These are phyloP conservation scores for Xylaria sp. DNA, from an alignment of 2,329 filamentous ascomycete species.

Conservation along the genomic window DNA sequence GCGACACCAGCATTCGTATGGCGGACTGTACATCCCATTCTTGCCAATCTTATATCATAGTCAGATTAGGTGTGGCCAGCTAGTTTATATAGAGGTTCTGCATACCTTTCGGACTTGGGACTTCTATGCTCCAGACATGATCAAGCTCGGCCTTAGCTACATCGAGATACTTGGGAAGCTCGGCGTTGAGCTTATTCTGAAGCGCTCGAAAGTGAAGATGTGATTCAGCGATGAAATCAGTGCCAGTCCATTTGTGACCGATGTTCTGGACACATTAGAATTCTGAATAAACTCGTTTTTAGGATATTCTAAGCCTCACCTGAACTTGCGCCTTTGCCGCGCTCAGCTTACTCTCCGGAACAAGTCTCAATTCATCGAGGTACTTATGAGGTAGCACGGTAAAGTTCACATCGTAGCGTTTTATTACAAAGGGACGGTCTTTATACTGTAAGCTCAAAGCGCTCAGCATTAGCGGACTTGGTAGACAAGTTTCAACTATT, in stretches of 20 bases:
- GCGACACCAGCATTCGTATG: constrained; percentile 29
- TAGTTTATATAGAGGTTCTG: not conserved
- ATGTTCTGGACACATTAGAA: constrained; percentile 1
- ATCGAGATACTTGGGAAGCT: constrained; percentile 21
- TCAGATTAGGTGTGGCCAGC: not conserved
- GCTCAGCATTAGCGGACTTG: not conserved
- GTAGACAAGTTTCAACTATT: not conserved
- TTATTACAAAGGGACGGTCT: constrained; percentile 23
- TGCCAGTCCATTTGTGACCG: constrained; percentile 27
- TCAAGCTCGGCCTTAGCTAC: constrained; percentile 22
- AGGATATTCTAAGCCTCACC: not conserved
- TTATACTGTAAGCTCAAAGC: constrained; percentile 16
- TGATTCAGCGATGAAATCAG: constrained; percentile 15
- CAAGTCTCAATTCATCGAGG: constrained; percentile 9
- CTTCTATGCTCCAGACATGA: constrained; percentile 22
- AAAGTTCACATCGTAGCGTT: constrained; percentile 17
- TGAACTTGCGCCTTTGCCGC: constrained; percentile 1
- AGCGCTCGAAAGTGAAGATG: constrained; percentile 27
- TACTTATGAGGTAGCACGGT: constrained; percentile 16
- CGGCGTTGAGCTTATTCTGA: constrained; percentile 17
- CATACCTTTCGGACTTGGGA: constrained; percentile 14
- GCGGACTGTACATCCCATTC: constrained; percentile 25
- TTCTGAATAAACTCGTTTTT: not conserved
- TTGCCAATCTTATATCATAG: constrained; percentile 25
- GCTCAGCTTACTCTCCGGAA: constrained; percentile 9